phyloP scores from a whole-genome alignment of 2,329 filamentous ascomycete species.

The Colletotrichum sublineola region DNA sequence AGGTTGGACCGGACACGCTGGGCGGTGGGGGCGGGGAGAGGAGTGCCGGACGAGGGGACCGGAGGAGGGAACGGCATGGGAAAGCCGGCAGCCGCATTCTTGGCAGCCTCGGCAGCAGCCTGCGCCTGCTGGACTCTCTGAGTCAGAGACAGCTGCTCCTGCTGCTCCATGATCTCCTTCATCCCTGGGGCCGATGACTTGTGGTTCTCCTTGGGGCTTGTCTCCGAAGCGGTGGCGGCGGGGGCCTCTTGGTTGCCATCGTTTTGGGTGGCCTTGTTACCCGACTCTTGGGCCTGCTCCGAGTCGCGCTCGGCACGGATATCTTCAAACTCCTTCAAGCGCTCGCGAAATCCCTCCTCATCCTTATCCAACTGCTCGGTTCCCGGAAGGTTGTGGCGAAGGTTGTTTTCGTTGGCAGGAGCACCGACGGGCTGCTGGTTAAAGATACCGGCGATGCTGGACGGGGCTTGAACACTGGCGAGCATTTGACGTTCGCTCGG shows the following conservation, averaged over 20 bases:
- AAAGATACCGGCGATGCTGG: conserved; percentile 45
- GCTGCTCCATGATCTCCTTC: conserved; percentile 43
- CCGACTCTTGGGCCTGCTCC: conserved; percentile 55
- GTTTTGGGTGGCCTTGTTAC: conserved; percentile 40
- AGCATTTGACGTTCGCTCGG: conserved; percentile 67
- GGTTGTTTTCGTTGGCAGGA: conserved; percentile 52
- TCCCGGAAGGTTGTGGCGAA: conserved; percentile 63
- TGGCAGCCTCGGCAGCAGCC: conserved; percentile 58
- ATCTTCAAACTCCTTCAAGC: conserved; percentile 86
- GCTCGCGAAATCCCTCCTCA: conserved; percentile 73
- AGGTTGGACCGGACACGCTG: conserved; percentile 88
- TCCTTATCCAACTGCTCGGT: conserved; percentile 67
- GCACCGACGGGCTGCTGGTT: conserved; percentile 56
- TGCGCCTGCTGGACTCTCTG: conserved; percentile 87
- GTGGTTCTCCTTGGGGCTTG: conserved; percentile 39
- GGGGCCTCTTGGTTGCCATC: conserved; percentile 37
- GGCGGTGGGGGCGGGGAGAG: conserved; percentile 88
- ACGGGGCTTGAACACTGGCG: conserved; percentile 54
- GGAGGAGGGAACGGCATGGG: conserved; percentile 83
- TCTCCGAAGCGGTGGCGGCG: conserved; percentile 33
- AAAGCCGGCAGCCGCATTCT: conserved; percentile 71
- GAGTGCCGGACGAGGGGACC: conserved; percentile 81
- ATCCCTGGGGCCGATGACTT: conserved; percentile 36
- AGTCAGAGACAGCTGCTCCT: conserved; percentile 73
- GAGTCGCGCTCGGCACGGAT: conserved; percentile 80